Evolutionary conservation across 257 asterid species (phyloP).

Genomic region (Gentiana dahurica): DNA sequence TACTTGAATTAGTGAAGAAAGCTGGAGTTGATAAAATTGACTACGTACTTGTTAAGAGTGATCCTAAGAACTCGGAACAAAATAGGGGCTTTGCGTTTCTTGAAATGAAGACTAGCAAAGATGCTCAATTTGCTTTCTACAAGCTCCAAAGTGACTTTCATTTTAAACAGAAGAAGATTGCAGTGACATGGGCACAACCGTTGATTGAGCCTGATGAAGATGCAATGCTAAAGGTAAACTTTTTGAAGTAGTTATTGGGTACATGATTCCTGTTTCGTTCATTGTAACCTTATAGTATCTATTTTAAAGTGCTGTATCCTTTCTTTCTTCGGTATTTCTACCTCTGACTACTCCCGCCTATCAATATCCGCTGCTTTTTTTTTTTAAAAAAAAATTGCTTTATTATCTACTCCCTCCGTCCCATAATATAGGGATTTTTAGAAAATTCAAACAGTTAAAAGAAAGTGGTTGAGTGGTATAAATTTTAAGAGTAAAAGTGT

Average conservation of each 20-base stretch:
- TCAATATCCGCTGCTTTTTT: too few species aligned
- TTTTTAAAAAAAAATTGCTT: too few species aligned
- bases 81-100: conserved; percentile 72
- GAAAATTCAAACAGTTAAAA: too few species aligned
- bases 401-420: too few species aligned
- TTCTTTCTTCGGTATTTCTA: too few species aligned
- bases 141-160: conserved; percentile 47
- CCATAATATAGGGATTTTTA: too few species aligned
- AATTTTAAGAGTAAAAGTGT: too few species aligned
- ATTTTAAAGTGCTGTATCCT: not conserved
- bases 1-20: conserved; percentile 31
- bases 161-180: conserved; percentile 30
- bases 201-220: conserved; percentile 49
- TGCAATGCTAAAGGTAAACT: conserved; percentile 52
- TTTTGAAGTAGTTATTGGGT: conserved; percentile 6
- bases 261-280: not conserved
- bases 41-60: conserved; percentile 37
- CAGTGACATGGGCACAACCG: conserved; percentile 75
- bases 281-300: not conserved
- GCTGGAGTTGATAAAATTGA: conserved; percentile 57
- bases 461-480: too few species aligned
- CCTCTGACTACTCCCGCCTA: too few species aligned
- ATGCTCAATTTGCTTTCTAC: conserved; percentile 56
- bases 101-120: conserved; percentile 55
- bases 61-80: conserved; percentile 38